These are phyloP conservation scores for Prunella vulgaris DNA, from an alignment of 257 asterid species.

Conservation along the genomic window DNA sequence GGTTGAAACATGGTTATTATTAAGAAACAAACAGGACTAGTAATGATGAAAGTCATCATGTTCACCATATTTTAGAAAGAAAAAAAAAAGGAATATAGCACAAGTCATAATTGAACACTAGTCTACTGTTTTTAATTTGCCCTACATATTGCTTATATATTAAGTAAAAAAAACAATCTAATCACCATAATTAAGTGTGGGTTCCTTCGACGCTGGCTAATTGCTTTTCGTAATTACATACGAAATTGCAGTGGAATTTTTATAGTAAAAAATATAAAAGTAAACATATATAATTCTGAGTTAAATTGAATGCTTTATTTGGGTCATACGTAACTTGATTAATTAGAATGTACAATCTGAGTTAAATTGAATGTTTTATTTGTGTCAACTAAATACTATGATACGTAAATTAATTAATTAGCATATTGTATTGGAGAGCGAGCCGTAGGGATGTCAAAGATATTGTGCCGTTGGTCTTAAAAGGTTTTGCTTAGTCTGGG, in stretches of 20 bases:
- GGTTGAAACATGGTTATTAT: too few species aligned
- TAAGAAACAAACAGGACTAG: not conserved
- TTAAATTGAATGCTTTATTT: too few species aligned
- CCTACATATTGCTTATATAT: slow-evolving; percentile 22
- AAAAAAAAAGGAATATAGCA: not conserved
- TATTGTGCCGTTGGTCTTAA: not conserved
- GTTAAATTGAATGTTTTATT: not conserved
- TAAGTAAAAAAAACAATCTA: slow-evolving; percentile 17
- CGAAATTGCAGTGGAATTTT: not conserved
- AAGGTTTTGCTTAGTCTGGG: slow-evolving; percentile 20
- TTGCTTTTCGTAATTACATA: not conserved
- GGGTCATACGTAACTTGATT: too few species aligned
- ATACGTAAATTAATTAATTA: not conserved
- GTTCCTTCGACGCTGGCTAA: not conserved
- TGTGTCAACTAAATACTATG: not conserved
- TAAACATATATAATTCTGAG: too few species aligned
- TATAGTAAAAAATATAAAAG: not conserved
- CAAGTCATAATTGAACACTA: slow-evolving; percentile 6
- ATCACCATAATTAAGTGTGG: not conserved
- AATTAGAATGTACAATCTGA: too few species aligned
- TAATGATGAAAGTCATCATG: slow-evolving; percentile 10
- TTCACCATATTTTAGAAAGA: not conserved
- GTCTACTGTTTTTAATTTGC: not conserved
- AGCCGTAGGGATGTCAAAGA: slow-evolving; percentile 17
- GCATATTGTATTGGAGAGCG: too few species aligned